phyloP scores from a whole-genome alignment of 768 basidiomycete genomes.

The Ramaria sp. region DNA sequence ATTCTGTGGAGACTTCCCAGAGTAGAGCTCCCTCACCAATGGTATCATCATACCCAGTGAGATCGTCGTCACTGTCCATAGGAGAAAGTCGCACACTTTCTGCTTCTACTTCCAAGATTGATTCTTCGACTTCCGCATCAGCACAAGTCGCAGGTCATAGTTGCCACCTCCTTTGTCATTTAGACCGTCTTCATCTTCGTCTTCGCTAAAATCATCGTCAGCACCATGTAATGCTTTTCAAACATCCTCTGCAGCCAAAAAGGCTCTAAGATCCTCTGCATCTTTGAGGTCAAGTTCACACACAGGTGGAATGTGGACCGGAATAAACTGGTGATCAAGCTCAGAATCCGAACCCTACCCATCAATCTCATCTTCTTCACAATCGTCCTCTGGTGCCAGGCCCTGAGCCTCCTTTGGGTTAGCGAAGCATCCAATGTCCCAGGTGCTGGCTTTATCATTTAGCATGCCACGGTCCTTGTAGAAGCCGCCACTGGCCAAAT shows the following conservation, averaged over 20 bases:
- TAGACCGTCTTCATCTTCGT: constrained; percentile 10
- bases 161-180: constrained; percentile 12
- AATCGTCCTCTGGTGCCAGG: background rate
- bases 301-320: constrained; percentile 30
- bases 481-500: constrained; percentile 49
- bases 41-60: constrained; percentile 6
- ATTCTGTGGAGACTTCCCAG: background rate
- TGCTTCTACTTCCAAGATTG: background rate
- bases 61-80: constrained; percentile 2
- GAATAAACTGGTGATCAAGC: constrained; percentile 2
- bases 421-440: constrained; percentile 43
- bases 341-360: constrained; percentile 19
- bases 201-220: constrained; percentile 6
- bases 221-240: constrained; percentile 28
- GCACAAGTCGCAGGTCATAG: constrained; percentile 19
- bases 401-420: constrained; percentile 18
- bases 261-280: constrained; percentile 53
- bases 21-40: constrained; percentile 6
- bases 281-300: constrained; percentile 36
- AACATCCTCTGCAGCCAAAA: constrained; percentile 53
- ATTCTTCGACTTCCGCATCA: constrained; percentile 6
- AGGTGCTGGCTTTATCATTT: constrained; percentile 28
- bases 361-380: constrained; percentile 15
- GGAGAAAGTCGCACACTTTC: background rate
- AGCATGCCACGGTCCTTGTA: constrained; percentile 64